Evolutionary conservation across 306 rosid genomes (phyloP).

Genomic region (Malus sylvestris): DNA sequence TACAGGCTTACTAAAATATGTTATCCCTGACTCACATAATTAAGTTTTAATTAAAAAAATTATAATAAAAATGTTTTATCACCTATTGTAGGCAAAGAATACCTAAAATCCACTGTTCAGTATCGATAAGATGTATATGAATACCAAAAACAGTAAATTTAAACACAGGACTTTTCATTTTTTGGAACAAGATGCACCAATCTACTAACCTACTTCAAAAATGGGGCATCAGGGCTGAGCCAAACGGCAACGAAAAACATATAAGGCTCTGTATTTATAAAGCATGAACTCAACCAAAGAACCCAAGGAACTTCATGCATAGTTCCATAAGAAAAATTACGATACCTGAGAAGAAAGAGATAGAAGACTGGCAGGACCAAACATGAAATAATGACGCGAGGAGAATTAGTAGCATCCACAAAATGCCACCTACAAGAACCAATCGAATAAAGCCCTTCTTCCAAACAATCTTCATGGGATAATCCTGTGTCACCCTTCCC

Average conservation of each 20-base stretch:
- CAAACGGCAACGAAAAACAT: neutral
- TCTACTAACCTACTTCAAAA: neutral
- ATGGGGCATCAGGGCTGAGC: neutral
- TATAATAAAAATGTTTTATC: neutral
- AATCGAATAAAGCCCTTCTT: constrained; percentile 83
- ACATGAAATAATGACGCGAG: constrained; percentile 72
- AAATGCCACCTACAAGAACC: constrained; percentile 77
- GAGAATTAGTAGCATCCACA: constrained; percentile 90
- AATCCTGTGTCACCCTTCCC: constrained; percentile 56
- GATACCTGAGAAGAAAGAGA: constrained; percentile 75
- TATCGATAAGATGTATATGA: neutral
- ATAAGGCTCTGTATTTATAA: neutral
- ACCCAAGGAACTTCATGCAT: constrained; percentile 6
- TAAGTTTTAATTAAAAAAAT: neutral
- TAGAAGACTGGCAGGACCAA: constrained; percentile 87
- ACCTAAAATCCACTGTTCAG: neutral
- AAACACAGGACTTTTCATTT: neutral
- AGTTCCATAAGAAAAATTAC: neutral
- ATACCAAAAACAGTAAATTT: neutral
- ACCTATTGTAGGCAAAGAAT: neutral
- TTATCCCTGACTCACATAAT: neutral
- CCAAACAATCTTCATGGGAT: constrained; percentile 76
- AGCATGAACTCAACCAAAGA: constrained; percentile 9
- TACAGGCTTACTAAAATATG: neutral
- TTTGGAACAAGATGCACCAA: neutral